Base-by-base conservation (phyloP, 1,284 basidiomycete species). In the Calocybe gambosa region DNA sequence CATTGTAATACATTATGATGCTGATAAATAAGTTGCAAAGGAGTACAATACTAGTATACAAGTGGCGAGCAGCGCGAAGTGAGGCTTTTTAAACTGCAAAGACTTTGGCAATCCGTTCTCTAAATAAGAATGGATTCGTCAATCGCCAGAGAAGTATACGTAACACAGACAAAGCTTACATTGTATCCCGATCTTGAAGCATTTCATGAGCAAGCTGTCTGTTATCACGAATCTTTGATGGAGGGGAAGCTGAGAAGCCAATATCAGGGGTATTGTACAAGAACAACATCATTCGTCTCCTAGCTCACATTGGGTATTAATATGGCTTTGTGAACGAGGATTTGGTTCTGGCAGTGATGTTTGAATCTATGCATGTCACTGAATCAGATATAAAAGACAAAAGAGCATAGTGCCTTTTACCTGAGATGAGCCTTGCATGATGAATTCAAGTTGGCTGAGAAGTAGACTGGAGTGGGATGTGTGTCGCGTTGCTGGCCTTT, bases 101-200 rank as follows among this genome's bases (percentile, higher is more conserved):
- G 2, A 48, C 55, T 47, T 54, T 55, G 25, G 50, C 52, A 34
- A 57, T 57, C 39, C 55, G 41, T 48, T 54, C 54, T 46, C 55
- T 57, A 26, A 20, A 29, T 10, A n/a, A n/a, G n/a, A n/a, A n/a
- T n/a, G n/a, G 6, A 44, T 13, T 10, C n/a, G 23, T 19, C 21
- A 10, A 3, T 6, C 25, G 28, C 25, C 28, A 40, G 39, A 26
- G 25, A 18, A 19, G 23, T 13, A 23, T 2, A n/a, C 12, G 19
- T 20, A 42, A 7, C 19, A 23, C 21, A 16, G 9, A 7, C 19
- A 16, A 8, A 15, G 21, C 40, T 50, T 43, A 57, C 55, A 57
- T 55, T 16, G 55, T 54, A 43, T 55, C 43, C 15, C 48, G 43
- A 31, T 57, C 54, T 43, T 57, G 55, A 28, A 50, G 31, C 9